Base-by-base conservation (phyloP, 1,139 yeast genomes). In the Magnusiomyces ingens region DNA sequence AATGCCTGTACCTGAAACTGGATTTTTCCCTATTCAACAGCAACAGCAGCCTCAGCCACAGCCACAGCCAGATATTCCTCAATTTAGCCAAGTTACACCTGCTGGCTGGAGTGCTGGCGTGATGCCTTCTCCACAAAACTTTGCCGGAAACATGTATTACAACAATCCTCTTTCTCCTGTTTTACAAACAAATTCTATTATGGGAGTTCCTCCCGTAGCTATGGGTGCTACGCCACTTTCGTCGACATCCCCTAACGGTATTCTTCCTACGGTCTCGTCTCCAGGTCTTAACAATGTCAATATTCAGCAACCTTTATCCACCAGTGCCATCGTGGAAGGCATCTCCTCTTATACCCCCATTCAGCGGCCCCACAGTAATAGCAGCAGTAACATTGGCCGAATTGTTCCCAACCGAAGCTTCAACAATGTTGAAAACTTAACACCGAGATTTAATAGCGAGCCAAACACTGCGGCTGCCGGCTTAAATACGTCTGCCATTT, bases 1-100 rank as follows among this genome's bases (percentile, higher is more conserved):
- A 36, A 15, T 38, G 45, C 13, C 26, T 40, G 26, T 40, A 22
- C 40, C 21, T 35, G 54, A 1, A 51, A 49, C 12, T 43, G 32
- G 32, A 4, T 26, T 26, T 8, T 26, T 26, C 8, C 32, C 32
- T 26, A 26, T 26, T 8, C 32, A 26, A 26, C 32, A 26, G 32
- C 32, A 26, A 26, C 32, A 26, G 32, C 32, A 26, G 8, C 32
- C 32, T 26, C 32, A 26, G 8, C 32, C 32, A 26, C 32, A 26
- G 8, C 32, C 32, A 4, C 32, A 45, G n/a, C 45, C 48, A n/a
- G 50, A 19, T 2, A 5, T 37, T 38, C 12, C 26, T 22, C 44
- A 45, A 12, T 50, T 13, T 50, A 13, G 37, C 21, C 37, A 45
- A 15, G 3, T 29, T 42, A 2, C 17, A 15, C 43, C 51, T 21